phyloP scores from a whole-genome alignment of 345 rosid genomes.

The Physaria fendleri region DNA sequence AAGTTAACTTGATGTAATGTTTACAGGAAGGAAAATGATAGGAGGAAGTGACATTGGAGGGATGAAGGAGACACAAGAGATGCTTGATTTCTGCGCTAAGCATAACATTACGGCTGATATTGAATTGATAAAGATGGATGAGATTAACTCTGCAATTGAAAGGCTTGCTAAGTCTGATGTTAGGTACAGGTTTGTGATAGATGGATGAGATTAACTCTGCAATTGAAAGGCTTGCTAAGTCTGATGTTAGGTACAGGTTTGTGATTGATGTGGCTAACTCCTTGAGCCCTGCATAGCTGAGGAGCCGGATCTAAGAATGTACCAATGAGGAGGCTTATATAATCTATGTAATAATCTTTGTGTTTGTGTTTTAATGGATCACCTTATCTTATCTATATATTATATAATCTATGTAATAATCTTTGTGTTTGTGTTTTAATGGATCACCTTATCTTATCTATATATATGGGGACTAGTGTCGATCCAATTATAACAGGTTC shows the following conservation, averaged over 20 bases:
- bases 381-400: too few relatives aligned
- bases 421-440: background rate
- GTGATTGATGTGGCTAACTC: constrained; percentile 82
- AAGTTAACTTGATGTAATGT: background rate
- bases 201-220: constrained; percentile 69
- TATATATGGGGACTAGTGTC: too few relatives aligned
- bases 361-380: too few relatives aligned
- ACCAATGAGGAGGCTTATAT: background rate
- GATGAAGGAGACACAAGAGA: constrained; percentile 79
- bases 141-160: constrained; percentile 71
- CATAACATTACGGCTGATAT: constrained; percentile 68
- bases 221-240: constrained; percentile 79
- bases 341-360: background rate
- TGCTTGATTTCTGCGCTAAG: constrained; percentile 84
- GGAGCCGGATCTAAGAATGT: background rate
- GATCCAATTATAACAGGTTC: too few relatives aligned
- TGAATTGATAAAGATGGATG: constrained; percentile 64
- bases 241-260: constrained; percentile 87
- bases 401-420: background rate
- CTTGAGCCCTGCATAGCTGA: constrained; percentile 24
- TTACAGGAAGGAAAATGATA: constrained; percentile 59
- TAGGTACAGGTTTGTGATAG: constrained; percentile 81
- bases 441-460: too few relatives aligned
- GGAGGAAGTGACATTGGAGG: constrained; percentile 84
- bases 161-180: constrained; percentile 93